Evolutionary conservation across 1,284 basidiomycete species (phyloP).

Genomic region (Pulveroboletus sp.): DNA sequence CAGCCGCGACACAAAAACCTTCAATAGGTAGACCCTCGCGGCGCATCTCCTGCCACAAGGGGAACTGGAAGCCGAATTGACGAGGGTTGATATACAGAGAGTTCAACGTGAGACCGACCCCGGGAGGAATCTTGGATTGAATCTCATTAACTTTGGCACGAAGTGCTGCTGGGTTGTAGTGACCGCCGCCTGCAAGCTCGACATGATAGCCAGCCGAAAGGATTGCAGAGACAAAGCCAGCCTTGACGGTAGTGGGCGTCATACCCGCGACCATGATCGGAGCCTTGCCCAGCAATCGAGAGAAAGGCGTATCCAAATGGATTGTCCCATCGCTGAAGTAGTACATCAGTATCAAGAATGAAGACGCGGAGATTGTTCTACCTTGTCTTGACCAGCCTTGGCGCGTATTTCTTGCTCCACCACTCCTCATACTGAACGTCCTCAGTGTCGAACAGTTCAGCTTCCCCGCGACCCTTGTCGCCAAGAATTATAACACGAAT

Average conservation of each 20-base stretch:
- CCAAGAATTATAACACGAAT: constrained; percentile 86
- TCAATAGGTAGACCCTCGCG: constrained; percentile 94
- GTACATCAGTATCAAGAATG: constrained; percentile 15
- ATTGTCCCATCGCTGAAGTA: constrained; percentile 78
- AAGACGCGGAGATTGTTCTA: constrained; percentile 36
- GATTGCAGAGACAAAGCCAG: constrained; percentile 89
- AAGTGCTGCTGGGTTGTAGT: constrained; percentile 89
- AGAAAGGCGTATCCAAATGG: constrained; percentile 95
- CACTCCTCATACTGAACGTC: constrained; percentile 78
- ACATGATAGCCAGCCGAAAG: constrained; percentile 95
- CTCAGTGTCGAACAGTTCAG: constrained; percentile 78
- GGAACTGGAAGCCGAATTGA: constrained; percentile 96
- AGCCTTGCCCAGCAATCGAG: constrained; percentile 91
- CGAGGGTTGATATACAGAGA: constrained; percentile 98
- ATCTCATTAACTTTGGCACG: constrained; percentile 91
- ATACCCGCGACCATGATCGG: constrained; percentile 99
- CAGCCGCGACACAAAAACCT: constrained; percentile 97
- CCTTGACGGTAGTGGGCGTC: constrained; percentile 94
- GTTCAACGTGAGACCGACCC: constrained; percentile 93
- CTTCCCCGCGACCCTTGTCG: constrained; percentile 82
- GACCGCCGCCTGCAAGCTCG: constrained; percentile 96
- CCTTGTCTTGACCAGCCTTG: constrained; percentile 88
- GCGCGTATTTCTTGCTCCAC: constrained; percentile 90
- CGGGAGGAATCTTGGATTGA: constrained; percentile 77
- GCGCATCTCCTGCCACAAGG: constrained; percentile 97